phyloP scores from a whole-genome alignment of 768 basidiomycete species.

The Panaeolus papilionaceus region DNA sequence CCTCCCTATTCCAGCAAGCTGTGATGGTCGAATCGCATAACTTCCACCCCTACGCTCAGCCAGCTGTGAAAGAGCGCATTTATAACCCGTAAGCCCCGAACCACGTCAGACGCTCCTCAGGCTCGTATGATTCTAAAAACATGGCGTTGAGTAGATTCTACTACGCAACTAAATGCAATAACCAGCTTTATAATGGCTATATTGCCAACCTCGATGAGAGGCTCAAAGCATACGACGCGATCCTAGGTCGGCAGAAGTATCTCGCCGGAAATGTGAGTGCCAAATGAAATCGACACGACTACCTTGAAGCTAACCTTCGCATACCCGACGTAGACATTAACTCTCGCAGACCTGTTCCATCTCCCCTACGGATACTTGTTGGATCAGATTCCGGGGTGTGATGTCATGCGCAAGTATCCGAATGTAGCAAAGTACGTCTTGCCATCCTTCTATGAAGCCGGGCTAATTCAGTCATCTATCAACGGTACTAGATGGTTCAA shows the following conservation, averaged over 20 bases:
- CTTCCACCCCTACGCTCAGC: conserved; percentile 45
- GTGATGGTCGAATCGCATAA: conserved; percentile 51
- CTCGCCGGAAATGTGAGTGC: conserved; percentile 56
- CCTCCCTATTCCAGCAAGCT: conserved; percentile 45
- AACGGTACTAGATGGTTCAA: not conserved
- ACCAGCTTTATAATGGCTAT: conserved; percentile 30
- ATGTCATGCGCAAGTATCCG: not conserved
- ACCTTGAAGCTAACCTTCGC: not conserved
- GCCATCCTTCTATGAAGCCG: not conserved
- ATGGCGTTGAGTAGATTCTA: not conserved
- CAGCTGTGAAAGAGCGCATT: conserved; percentile 50
- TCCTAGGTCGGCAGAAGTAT: conserved; percentile 57
- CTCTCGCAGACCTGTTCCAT: conserved; percentile 53
- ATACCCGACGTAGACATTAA: conserved; percentile 27
- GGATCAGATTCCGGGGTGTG: not conserved
- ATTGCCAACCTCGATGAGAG: conserved; percentile 39
- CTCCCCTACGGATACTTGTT: conserved; percentile 38
- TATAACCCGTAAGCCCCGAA: conserved; percentile 46
- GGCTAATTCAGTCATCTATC: not conserved
- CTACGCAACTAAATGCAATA: not conserved
- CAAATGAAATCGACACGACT: not conserved
- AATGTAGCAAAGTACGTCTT: not conserved
- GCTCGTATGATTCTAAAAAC: too few relatives aligned
- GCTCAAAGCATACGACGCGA: conserved; percentile 55
- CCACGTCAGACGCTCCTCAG: not conserved